Percentiles rank a stretch among this genome's conserved stretches.
Conservation (phyloP, 257 asterid species). For the Leonotis leonurus region DNA sequence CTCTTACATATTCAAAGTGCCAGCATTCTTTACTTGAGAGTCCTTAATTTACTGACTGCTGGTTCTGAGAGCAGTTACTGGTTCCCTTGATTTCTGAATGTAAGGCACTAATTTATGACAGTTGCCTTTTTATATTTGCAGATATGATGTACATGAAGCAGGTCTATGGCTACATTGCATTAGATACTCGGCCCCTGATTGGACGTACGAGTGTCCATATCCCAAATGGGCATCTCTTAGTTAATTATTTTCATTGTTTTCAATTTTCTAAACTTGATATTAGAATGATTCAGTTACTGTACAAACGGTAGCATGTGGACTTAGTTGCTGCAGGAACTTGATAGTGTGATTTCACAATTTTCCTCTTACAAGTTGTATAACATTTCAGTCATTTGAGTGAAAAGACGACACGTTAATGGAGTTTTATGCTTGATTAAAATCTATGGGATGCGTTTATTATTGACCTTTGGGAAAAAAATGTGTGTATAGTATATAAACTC, state of each 20-base stretch:
- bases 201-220: slow-evolving; percentile 75
- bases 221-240: slow-evolving; percentile 66
- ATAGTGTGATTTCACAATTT: background rate
- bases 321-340: too few relatives aligned
- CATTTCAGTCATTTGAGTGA: background rate
- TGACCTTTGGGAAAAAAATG: background rate
- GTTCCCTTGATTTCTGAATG: background rate
- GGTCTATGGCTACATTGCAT: slow-evolving; percentile 90
- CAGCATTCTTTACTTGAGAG: background rate
- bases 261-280: background rate
- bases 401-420: too few relatives aligned
- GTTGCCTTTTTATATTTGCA: slow-evolving; percentile 35
- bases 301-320: background rate
- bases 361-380: background rate
- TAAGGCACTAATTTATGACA: background rate
- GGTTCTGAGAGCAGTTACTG: background rate
- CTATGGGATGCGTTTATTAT: background rate
- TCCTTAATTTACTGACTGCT: background rate
- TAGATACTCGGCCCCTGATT: slow-evolving; percentile 72
- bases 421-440: background rate
- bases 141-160: slow-evolving; percentile 69
- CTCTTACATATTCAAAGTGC: background rate
- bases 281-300: background rate
- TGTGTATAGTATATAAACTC: too few relatives aligned
- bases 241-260: slow-evolving; percentile 9